These are phyloP conservation scores for Thymus mandschuricus DNA, from an alignment of 257 asterid species.

Conservation along the genomic window DNA sequence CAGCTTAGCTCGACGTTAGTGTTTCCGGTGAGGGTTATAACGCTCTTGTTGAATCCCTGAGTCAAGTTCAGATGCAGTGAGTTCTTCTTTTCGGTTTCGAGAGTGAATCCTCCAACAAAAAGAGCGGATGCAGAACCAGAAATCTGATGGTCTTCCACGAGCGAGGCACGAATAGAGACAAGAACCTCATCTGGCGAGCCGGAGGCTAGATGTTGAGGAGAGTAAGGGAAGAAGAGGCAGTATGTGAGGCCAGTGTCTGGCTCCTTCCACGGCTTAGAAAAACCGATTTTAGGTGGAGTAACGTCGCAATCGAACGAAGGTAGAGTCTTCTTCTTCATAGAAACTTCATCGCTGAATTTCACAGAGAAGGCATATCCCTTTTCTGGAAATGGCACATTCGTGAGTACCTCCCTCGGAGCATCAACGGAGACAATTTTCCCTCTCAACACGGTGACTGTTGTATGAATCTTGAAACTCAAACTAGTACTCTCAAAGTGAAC, in stretches of 20 bases:
- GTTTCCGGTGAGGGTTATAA: conserved; percentile 71
- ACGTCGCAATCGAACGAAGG: conserved; percentile 57
- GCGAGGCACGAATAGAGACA: conserved; percentile 64
- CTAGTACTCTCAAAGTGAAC: conserved; percentile 53
- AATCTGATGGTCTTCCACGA: conserved; percentile 49
- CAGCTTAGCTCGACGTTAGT: conserved; percentile 64
- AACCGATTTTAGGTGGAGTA: conserved; percentile 70
- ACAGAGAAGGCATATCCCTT: conserved; percentile 75
- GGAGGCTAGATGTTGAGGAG: conserved; percentile 63
- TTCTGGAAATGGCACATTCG: conserved; percentile 71
- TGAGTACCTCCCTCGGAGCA: conserved; percentile 69
- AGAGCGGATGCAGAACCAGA: conserved; percentile 79
- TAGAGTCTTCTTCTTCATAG: conserved; percentile 35
- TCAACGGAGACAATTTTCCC: conserved; percentile 52
- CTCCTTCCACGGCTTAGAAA: conserved; percentile 74
- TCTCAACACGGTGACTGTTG: conserved; percentile 64
- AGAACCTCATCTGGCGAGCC: conserved; percentile 41
- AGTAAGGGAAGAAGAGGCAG: conserved; percentile 80
- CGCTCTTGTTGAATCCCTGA: conserved; percentile 43
- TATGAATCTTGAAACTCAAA: conserved; percentile 55
- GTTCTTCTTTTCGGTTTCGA: conserved; percentile 52
- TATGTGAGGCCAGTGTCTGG: conserved; percentile 47
- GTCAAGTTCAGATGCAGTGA: conserved; percentile 59
- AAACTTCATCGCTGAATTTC: conserved; percentile 42
- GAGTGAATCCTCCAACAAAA: conserved; percentile 74